Percentiles rank a stretch among this genome's conserved stretches.
Conservation (phyloP, 169 alveolate species). For the Plasmodium malariae region DNA sequence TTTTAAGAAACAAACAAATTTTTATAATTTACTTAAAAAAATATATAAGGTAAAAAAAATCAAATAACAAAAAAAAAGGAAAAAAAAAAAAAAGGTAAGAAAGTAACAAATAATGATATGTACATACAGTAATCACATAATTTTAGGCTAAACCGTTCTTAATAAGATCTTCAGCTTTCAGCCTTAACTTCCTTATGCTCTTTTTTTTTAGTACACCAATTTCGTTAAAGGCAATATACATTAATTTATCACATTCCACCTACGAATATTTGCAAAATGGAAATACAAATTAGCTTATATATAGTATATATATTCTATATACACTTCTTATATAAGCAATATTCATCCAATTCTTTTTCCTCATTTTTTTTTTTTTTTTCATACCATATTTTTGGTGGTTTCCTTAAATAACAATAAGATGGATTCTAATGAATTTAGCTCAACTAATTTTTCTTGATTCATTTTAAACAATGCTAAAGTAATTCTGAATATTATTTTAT, state of each 20-base stretch:
- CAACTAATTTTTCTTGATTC: conserved; percentile 79
- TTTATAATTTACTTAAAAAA: conserved; percentile 60
- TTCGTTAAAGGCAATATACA: conserved; percentile 84
- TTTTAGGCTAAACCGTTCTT: conserved; percentile 28
- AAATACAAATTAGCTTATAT: not conserved
- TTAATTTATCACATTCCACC: conserved; percentile 84
- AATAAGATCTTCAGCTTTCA: conserved; percentile 76
- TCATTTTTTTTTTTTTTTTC: not conserved
- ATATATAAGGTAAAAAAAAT: conserved; percentile 20
- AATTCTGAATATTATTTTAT: conserved; percentile 87
- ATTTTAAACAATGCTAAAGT: conserved; percentile 86
- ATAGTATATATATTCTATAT: not conserved
- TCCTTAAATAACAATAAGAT: conserved; percentile 80
- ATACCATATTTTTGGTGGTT: conserved; percentile 78
- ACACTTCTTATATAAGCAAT: not conserved
- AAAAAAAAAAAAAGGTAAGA: conserved; percentile 11
- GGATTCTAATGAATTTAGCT: conserved; percentile 77
- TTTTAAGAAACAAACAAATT: conserved; percentile 35
- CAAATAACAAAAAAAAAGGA: not conserved
- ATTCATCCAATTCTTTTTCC: not conserved
- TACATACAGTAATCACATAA: not conserved
- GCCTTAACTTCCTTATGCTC: conserved; percentile 81
- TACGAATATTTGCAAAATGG: conserved; percentile 10
- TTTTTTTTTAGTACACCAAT: conserved; percentile 80
- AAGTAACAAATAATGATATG: conserved; percentile 29